Percentiles rank a stretch among this genome's conserved stretches.
phyloP scores from a whole-genome alignment of 2,329 filamentous ascomycete species.

The Sordariomycetes sp. region DNA sequence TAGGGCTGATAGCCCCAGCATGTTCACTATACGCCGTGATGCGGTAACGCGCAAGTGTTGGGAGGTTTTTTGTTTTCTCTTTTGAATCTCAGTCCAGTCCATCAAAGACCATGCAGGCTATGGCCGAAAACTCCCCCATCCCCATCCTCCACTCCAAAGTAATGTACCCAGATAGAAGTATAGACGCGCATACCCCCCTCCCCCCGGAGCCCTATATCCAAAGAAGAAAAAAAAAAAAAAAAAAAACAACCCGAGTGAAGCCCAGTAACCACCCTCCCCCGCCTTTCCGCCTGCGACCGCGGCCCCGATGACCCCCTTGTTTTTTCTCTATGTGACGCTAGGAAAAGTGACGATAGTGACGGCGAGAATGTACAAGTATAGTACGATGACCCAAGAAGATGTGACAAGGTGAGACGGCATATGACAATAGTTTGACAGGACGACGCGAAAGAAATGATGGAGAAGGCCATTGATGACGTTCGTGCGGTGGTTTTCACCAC shows the following conservation, averaged over 20 bases:
- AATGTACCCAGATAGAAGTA: neutral
- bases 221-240: conserved; percentile 1
- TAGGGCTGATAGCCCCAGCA: neutral
- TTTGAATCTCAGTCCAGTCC: neutral
- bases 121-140: neutral
- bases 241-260: neutral
- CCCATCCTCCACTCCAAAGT: neutral
- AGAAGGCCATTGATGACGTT: too few species aligned
- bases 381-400: neutral
- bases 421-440: too few species aligned
- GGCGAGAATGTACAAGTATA: neutral
- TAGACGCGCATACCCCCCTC: neutral
- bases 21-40: neutral
- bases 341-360: neutral
- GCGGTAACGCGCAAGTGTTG: neutral
- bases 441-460: too few species aligned
- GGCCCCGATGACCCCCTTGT: too few species aligned
- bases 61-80: neutral
- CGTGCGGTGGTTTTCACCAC: too few species aligned
- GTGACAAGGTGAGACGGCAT: too few species aligned
- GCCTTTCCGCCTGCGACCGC: too few species aligned
- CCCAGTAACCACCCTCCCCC: too few species aligned
- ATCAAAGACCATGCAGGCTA: neutral
- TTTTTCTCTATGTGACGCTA: neutral
- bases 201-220: neutral